phyloP scores from a whole-genome alignment of 2,329 filamentous ascomycete species.

The Fusarium phyllophilum region DNA sequence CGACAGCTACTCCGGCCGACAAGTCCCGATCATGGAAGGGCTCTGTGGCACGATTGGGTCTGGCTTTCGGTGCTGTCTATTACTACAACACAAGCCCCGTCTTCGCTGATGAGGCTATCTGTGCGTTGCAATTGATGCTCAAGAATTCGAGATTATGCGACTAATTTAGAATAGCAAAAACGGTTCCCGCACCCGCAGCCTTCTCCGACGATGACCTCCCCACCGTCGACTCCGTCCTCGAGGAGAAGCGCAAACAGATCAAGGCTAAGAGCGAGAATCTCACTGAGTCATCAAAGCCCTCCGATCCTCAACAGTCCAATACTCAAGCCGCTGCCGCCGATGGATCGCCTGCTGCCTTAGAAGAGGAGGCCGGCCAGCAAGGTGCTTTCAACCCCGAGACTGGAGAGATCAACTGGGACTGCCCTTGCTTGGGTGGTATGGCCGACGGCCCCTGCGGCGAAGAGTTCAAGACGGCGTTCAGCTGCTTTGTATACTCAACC shows the following conservation, averaged over 20 bases:
- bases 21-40: slow-evolving; percentile 87
- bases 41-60: slow-evolving; percentile 75
- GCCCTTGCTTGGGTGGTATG: slow-evolving; percentile 97
- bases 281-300: slow-evolving; percentile 25
- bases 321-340: slow-evolving; percentile 42
- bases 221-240: slow-evolving; percentile 74
- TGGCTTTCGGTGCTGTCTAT: slow-evolving; percentile 83
- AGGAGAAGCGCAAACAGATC: slow-evolving; percentile 67
- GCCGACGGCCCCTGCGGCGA: slow-evolving; percentile 94
- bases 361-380: slow-evolving; percentile 85
- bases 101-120: slow-evolving; percentile 83
- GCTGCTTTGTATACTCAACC: slow-evolving; percentile 95
- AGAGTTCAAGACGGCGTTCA: slow-evolving; percentile 94
- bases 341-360: slow-evolving; percentile 64
- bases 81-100: slow-evolving; percentile 92
- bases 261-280: slow-evolving; percentile 46
- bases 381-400: slow-evolving; percentile 98
- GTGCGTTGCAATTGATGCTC: slow-evolving; percentile 62
- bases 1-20: slow-evolving; percentile 63
- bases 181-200: slow-evolving; percentile 56
- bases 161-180: slow-evolving; percentile 41
- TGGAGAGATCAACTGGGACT: slow-evolving; percentile 99
- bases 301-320: slow-evolving; percentile 44
- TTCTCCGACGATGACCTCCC: slow-evolving; percentile 67
- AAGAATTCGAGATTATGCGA: not conserved